Base-by-base conservation (phyloP, 805 yeast genomes). In the Cyberlindnera suaveolens region DNA sequence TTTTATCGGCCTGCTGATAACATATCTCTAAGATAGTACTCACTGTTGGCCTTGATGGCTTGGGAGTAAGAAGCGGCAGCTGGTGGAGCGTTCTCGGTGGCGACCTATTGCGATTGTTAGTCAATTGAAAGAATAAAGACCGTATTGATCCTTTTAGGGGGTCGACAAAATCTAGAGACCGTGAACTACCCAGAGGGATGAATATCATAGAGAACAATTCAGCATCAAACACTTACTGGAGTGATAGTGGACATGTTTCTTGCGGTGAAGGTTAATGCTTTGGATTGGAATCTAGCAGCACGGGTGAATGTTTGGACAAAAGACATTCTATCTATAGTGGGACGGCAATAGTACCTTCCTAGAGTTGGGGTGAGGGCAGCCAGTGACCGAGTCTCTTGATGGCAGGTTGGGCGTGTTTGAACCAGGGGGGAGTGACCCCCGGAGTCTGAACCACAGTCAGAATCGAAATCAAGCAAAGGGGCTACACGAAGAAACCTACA, bases 1-100 rank as follows among this genome's bases (percentile, higher is more conserved):
- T 31, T 8, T 11, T 19, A 15, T n/a, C 11, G 29, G 16, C 23
- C 14, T 19, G 15, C 23, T 14, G 14, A 19, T 19, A 19, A 33
- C 19, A 16, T 11, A 23, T 10, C 3, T 38, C 16, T 27, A 4
- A 11, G 27, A 7, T 18, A 40, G 15, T 9, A 52, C 60, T 34
- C 42, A 62, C 70, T 78, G 65, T 86, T 87, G 56, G 81, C 95
- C 70, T 85, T 89, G 65, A 90, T 78, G 38, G 98, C 99, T 67
- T 93, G 99, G 26, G 96, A 87, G 67, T 91, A 91, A 13, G 96
- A 80, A 32, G 96, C 98, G 34, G 96, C 96, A 48, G 98, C 96
- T 46, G 95, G 89, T 53, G 99, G 98, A 31, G 98, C 96, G 53
- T 71, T 71, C 50, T 78, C 71, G 41, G 96, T 79, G 56, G 75